Base-by-base conservation (phyloP, 768 basidiomycete genomes). In the Gloeopeniophorella convolvens region DNA sequence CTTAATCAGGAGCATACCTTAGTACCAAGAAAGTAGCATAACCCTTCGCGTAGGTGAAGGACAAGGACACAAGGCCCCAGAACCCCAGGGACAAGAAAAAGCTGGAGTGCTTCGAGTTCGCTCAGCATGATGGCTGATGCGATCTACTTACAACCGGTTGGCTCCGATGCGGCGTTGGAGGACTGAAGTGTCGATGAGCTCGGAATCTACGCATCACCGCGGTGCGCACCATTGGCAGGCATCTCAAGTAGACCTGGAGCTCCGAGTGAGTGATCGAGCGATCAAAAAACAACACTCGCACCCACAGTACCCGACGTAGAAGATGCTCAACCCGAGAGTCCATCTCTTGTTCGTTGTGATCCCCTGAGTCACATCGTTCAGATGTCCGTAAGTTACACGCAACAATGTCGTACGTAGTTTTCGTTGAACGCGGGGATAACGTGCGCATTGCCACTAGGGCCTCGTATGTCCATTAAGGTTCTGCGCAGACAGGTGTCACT, bases 301-400 rank as follows among this genome's bases (percentile, higher is more conserved):
- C 69, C 48, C 50, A 78, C 78, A 79, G 55, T 80, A 80, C 36
- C 78, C 78, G 21, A 78, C 76, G 50, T 80, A 79, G 62, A 80
- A 80, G 21, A 80, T 77, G 50, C 76, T 77, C 36, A 79, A 61
- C 3, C 71, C 78, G 9, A 79, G 61, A 0, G 78, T 79, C 78
- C 78, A 79, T 61, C 72, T 75, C 50, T 74, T 67, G 57, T 80
- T 80, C 36, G 67, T 63, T 18, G 72, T 71, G 42, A 80, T 71
- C 18, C 71, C 77, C 76, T 78, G 33, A 5, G 30, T 13, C 27
- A 42, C 27, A 24, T 23, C 9, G 18, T 12, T 24, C 16, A 40
- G 33, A 21, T 11, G 31, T 5, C 28, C 8, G 44, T 21, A 11
- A 49, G 16, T 12, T 15, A 20, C 45, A 45, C 18, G 30, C 4